These are phyloP conservation scores for Hypholoma sublateritium DNA, from an alignment of 768 basidiomycete genomes.

Conservation along the genomic window DNA sequence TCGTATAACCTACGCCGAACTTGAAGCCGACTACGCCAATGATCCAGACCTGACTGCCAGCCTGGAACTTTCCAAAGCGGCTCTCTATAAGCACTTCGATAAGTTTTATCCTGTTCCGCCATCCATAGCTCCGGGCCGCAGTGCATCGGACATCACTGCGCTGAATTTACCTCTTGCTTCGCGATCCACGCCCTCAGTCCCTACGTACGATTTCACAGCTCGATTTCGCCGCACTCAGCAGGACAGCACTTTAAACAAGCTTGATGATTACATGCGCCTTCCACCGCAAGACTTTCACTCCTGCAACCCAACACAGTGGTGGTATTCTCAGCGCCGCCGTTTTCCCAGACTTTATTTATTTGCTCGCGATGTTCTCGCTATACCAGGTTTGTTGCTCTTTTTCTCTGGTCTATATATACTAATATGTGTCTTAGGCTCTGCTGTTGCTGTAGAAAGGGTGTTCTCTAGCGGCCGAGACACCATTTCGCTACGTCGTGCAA, in stretches of 20 bases:
- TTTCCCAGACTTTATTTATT: constrained; percentile 24
- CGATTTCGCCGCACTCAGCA: not conserved
- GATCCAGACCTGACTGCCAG: constrained; percentile 16
- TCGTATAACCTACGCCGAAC: constrained; percentile 25
- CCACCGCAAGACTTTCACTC: constrained; percentile 19
- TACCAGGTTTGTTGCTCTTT: constrained; percentile 21
- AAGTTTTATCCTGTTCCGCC: constrained; percentile 8
- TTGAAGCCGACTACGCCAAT: constrained; percentile 18
- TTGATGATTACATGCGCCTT: constrained; percentile 23
- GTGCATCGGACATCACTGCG: constrained; percentile 15
- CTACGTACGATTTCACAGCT: not conserved
- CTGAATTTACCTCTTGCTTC: not conserved
- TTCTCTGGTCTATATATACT: not conserved
- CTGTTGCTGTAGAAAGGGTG: constrained; percentile 30
- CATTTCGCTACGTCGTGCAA: constrained; percentile 28
- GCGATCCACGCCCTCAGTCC: not conserved
- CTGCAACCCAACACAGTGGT: constrained; percentile 27
- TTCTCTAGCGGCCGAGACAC: constrained; percentile 29
- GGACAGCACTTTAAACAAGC: constrained; percentile 10
- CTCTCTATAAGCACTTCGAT: constrained; percentile 12
- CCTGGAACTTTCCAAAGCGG: constrained; percentile 17
- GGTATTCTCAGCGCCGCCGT: constrained; percentile 14
- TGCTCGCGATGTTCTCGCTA: constrained; percentile 22
- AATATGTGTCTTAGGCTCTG: constrained; percentile 21
- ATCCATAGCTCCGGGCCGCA: not conserved